A percentile compares a stretch with the other conserved stretches of the same genome.
These are phyloP conservation scores for Capronia epimyces DNA, from an alignment of 2,329 filamentous ascomycete species.

Conservation along the genomic window DNA sequence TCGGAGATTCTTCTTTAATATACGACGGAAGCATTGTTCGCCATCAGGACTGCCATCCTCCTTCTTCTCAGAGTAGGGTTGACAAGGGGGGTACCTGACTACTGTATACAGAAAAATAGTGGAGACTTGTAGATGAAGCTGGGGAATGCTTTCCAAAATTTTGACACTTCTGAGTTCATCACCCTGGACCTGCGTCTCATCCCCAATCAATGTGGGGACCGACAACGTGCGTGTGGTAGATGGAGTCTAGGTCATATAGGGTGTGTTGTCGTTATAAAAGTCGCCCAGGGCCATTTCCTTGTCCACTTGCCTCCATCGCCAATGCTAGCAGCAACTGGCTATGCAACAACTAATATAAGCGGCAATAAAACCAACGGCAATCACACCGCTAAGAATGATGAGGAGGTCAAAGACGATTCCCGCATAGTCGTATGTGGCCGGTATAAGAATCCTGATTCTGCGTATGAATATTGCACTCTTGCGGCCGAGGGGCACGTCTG, in stretches of 20 bases:
- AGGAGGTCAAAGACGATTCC: not conserved
- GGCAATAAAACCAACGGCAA: too few relatives aligned
- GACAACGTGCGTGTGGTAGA: not conserved
- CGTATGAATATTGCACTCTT: not conserved
- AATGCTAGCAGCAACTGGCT: not conserved
- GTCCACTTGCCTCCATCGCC: not conserved
- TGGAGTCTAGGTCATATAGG: not conserved
- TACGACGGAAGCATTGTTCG: not conserved
- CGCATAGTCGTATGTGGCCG: not conserved
- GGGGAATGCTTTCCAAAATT: too few relatives aligned
- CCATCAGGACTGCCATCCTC: slow-evolving; percentile 4
- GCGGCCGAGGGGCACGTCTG: not conserved
- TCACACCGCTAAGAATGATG: not conserved
- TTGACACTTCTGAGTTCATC: not conserved
- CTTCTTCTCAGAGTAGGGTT: too few relatives aligned
- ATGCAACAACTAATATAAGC: not conserved
- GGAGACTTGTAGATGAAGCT: too few relatives aligned
- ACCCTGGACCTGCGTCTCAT: not conserved
- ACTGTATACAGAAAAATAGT: too few relatives aligned
- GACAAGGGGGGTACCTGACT: not conserved
- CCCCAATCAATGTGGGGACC: not conserved
- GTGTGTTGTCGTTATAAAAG: not conserved
- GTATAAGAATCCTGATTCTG: not conserved
- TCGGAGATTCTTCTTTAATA: not conserved
- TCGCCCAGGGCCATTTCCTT: not conserved